phyloP scores from a whole-genome alignment of 2,329 filamentous ascomycete genomes.

The Cercospora nicotianae region DNA sequence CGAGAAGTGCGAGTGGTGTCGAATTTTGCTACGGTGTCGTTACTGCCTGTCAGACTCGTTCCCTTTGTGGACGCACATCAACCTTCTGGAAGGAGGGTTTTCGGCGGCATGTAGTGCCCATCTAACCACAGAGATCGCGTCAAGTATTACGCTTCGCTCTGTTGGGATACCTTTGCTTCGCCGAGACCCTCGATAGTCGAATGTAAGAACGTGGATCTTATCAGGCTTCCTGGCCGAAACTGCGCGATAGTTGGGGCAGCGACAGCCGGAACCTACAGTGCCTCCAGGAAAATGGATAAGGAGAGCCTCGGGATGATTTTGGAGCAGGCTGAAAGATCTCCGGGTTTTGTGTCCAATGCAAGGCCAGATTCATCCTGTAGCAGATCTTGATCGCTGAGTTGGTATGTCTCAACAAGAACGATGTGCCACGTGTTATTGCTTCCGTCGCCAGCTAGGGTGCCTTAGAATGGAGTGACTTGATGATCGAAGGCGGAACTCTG shows the following conservation, averaged over 20 bases:
- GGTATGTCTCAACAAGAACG: constrained; percentile 50
- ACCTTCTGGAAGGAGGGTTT: constrained; percentile 56
- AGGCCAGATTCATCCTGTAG: constrained; percentile 48
- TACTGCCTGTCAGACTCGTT: no score
- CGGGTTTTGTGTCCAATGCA: constrained; percentile 54
- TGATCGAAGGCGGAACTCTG: no score
- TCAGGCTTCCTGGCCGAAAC: constrained; percentile 53
- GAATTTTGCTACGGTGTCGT: no score
- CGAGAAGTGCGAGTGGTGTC: no score
- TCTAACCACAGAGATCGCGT: constrained; percentile 55
- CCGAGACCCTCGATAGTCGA: constrained; percentile 65
- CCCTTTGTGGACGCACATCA: constrained; percentile 63
- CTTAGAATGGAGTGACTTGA: no score
- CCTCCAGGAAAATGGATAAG: constrained; percentile 62
- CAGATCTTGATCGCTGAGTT: constrained; percentile 45
- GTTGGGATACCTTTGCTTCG: constrained; percentile 55
- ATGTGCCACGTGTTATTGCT: constrained; percentile 57
- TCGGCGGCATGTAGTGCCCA: constrained; percentile 56
- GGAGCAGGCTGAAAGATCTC: constrained; percentile 62
- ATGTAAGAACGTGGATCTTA: constrained; percentile 58
- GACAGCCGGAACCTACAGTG: constrained; percentile 57
- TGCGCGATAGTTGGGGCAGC: constrained; percentile 58
- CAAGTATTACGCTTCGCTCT: constrained; percentile 55
- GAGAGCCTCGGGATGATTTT: constrained; percentile 61
- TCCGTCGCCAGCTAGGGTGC: no score